Evolutionary conservation across 2,329 filamentous ascomycete species (phyloP).

Genomic region (Neoascochyta sp.): DNA sequence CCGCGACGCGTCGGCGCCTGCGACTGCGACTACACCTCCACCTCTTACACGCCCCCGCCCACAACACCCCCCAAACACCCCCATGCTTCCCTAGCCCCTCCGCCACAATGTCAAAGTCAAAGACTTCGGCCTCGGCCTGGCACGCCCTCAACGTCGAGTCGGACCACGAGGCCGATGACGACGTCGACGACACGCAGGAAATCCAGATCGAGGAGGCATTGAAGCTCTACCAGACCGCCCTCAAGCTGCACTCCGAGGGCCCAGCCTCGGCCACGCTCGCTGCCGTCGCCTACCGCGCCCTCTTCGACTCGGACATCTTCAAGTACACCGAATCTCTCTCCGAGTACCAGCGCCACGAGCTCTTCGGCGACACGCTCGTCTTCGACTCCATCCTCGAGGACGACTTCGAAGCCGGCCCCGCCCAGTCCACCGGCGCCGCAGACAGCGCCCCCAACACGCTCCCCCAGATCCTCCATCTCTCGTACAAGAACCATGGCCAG

Average conservation of each 20-base stretch:
- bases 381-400: constrained; percentile 42
- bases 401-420: constrained; percentile 37
- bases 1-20: too few species aligned
- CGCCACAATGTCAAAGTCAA: constrained; percentile 33
- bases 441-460: constrained; percentile 77
- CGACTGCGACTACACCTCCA: constrained; percentile 10
- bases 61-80: too few species aligned
- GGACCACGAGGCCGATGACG: constrained; percentile 84
- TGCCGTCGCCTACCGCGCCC: constrained; percentile 71
- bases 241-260: constrained; percentile 89
- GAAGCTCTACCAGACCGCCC: constrained; percentile 85
- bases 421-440: constrained; percentile 56
- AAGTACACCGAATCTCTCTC: constrained; percentile 82
- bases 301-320: constrained; percentile 93
- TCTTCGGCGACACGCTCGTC: constrained; percentile 45
- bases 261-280: constrained; percentile 72
- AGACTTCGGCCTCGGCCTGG: constrained; percentile 51
- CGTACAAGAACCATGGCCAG: constrained; percentile 93
- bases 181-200: constrained; percentile 92
- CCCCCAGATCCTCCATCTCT: constrained; percentile 84
- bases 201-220: constrained; percentile 96
- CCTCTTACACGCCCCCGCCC: too few species aligned
- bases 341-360: constrained; percentile 71
- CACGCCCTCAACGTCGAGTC: constrained; percentile 90
- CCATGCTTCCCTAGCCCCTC: too few species aligned